Percentiles rank a stretch among this genome's conserved stretches.
Conservation (phyloP, 2,329 filamentous ascomycete species). For the Aspergillus uvarum region DNA sequence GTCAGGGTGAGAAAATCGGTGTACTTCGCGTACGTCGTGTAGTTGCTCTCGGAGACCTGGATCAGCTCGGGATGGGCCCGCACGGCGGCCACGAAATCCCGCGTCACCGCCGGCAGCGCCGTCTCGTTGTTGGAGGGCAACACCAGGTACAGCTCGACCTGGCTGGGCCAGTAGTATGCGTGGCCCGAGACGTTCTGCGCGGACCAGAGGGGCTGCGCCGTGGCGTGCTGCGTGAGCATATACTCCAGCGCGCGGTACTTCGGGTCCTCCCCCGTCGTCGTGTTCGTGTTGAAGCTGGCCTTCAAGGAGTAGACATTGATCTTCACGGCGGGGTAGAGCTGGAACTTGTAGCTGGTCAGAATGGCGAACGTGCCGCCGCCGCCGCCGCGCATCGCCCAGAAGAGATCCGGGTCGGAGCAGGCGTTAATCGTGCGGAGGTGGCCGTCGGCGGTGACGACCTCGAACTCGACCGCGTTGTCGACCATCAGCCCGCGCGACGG, state of each 20-base stretch:
- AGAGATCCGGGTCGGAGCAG: constrained; percentile 48
- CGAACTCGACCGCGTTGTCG: constrained; percentile 51
- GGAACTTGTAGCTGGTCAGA: constrained; percentile 3
- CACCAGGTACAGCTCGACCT: not conserved
- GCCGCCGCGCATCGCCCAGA: constrained; percentile 53
- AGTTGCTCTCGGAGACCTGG: not conserved
- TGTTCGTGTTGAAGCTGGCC: not conserved
- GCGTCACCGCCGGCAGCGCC: not conserved
- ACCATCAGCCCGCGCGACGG: constrained; percentile 46
- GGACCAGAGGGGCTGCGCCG: not conserved
- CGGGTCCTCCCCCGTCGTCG: not conserved
- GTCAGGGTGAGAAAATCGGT: not conserved
- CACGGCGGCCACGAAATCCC: not conserved
- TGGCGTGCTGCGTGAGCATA: not conserved
- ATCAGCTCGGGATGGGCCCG: not conserved
- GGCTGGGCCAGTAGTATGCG: not conserved
- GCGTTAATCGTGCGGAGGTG: constrained; percentile 46
- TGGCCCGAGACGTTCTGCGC: not conserved
- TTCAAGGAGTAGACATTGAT: constrained; percentile 1
- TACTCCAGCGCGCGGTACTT: not conserved
- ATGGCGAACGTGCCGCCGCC: constrained; percentile 27
- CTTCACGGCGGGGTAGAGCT: not conserved
- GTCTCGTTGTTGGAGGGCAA: not conserved
- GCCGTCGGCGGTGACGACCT: constrained; percentile 52
- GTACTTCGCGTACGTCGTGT: not conserved